A percentile compares a stretch with the other conserved stretches of the same genome.
phyloP scores from a whole-genome alignment of 2,329 filamentous ascomycete species.

The Eutypa lata region DNA sequence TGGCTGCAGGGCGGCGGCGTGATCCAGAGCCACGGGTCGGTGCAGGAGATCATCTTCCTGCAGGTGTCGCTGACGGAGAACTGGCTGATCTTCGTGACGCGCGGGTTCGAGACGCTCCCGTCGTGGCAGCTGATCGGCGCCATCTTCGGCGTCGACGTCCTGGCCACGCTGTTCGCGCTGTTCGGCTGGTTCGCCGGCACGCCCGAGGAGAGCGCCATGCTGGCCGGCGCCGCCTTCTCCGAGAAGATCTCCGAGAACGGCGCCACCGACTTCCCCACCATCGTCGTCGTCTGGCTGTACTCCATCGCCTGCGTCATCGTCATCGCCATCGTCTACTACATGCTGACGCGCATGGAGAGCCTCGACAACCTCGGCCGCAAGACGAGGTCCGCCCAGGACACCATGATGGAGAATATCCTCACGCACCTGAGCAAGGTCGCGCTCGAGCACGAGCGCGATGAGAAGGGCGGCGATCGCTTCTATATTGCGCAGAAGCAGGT shows the following conservation, averaged over 20 bases:
- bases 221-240: conserved; percentile 5
- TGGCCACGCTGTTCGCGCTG: conserved; percentile 67
- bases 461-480: conserved; percentile 32
- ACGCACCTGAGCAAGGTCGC: conserved; percentile 49
- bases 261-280: conserved; percentile 55
- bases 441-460: conserved; percentile 45
- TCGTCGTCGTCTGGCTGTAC: conserved; percentile 50
- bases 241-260: conserved; percentile 35
- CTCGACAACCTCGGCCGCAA: conserved; percentile 45
- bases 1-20: conserved; percentile 66
- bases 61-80: conserved; percentile 72
- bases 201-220: conserved; percentile 34
- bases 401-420: conserved; percentile 52
- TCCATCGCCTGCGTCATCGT: conserved; percentile 51
- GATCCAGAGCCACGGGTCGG: conserved; percentile 69
- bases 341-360: conserved; percentile 33
- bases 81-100: conserved; percentile 76
- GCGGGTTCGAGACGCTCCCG: conserved; percentile 66
- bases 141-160: conserved; percentile 64
- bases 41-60: conserved; percentile 73
- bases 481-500: conserved; percentile 25
- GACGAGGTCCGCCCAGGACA: conserved; percentile 47
- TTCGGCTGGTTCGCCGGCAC: conserved; percentile 64
- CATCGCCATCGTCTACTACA: conserved; percentile 49
- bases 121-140: conserved; percentile 67